Evolutionary conservation across 2,329 filamentous ascomycete species (phyloP).

Genomic region (Monascus ruber): DNA sequence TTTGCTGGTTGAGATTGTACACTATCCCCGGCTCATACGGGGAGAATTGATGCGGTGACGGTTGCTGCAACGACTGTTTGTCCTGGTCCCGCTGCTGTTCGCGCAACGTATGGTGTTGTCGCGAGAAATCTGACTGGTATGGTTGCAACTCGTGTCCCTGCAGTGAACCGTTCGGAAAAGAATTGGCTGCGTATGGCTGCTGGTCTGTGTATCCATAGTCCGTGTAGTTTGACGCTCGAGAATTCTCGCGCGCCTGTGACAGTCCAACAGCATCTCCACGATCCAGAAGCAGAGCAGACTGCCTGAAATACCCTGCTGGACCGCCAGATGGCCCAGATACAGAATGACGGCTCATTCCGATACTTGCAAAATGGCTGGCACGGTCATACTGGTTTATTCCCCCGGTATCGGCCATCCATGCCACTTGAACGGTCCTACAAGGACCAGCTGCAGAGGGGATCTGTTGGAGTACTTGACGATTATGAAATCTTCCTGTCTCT

Average conservation of each 20-base stretch:
- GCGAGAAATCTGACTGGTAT: constrained; percentile 56
- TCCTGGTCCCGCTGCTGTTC: constrained; percentile 15
- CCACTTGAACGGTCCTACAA: constrained; percentile 44
- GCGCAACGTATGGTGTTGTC: constrained; percentile 23
- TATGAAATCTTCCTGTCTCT: constrained; percentile 40
- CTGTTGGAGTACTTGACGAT: constrained; percentile 45
- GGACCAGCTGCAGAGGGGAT: constrained; percentile 47
- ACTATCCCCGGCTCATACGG: constrained; percentile 57
- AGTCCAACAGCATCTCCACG: constrained; percentile 24
- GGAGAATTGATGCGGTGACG: constrained; percentile 46
- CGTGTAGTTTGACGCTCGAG: constrained; percentile 28
- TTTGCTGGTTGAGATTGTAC: constrained; percentile 63
- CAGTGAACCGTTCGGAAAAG: constrained; percentile 34
- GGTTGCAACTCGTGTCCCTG: constrained; percentile 43
- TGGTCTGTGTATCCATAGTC: constrained; percentile 47
- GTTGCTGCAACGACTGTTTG: constrained; percentile 41
- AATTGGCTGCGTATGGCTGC: constrained; percentile 44
- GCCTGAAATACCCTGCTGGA: constrained; percentile 33
- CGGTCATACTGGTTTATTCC: constrained; percentile 65
- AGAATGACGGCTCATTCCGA: constrained; percentile 38
- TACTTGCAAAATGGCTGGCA: constrained; percentile 46
- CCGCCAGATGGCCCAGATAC: constrained; percentile 40
- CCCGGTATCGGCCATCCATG: constrained; percentile 68
- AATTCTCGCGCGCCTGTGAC: constrained; percentile 24
- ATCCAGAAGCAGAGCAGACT: constrained; percentile 18